A percentile compares a stretch with the other conserved stretches of the same genome.
These are phyloP conservation scores for Ilyonectria robusta DNA, from an alignment of 2,329 filamentous ascomycete species.

Conservation along the genomic window DNA sequence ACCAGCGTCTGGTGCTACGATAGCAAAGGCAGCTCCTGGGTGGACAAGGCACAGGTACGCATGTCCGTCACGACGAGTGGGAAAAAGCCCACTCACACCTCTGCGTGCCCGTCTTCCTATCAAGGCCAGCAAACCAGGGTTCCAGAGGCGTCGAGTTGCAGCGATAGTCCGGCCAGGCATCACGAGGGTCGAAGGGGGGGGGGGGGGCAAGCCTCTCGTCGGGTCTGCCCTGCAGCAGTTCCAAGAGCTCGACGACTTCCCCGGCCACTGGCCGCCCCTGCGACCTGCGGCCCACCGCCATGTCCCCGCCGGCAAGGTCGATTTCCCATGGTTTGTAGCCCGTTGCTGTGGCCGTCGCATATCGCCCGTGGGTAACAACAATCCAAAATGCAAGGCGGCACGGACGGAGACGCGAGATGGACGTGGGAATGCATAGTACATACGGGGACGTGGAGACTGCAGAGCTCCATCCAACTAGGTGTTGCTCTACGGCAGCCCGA, in stretches of 20 bases:
- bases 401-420: slow-evolving; percentile 16
- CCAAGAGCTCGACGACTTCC: slow-evolving; percentile 30
- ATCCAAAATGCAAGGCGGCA: slow-evolving; percentile 13
- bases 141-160: slow-evolving; percentile 14
- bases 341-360: slow-evolving; percentile 27
- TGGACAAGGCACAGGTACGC: slow-evolving; percentile 16
- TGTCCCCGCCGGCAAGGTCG: slow-evolving; percentile 1
- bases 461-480: background rate
- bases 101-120: slow-evolving; percentile 14
- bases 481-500: background rate
- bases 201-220: slow-evolving; percentile 4
- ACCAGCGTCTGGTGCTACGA: slow-evolving; percentile 15
- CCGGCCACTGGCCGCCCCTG: slow-evolving; percentile 15
- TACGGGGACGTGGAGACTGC: background rate
- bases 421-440: background rate
- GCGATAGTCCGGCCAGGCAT: slow-evolving; percentile 26
- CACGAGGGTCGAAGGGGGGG: slow-evolving; percentile 23
- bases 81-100: slow-evolving; percentile 26
- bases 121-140: background rate
- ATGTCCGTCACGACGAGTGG: slow-evolving; percentile 13
- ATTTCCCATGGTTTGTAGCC: slow-evolving; percentile 8
- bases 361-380: slow-evolving; percentile 24
- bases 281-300: slow-evolving; percentile 8
- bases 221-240: slow-evolving; percentile 25
- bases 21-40: slow-evolving; percentile 10